Conservation (phyloP, 2,329 filamentous ascomycete genomes). For the Aspergillaceae sp. region DNA sequence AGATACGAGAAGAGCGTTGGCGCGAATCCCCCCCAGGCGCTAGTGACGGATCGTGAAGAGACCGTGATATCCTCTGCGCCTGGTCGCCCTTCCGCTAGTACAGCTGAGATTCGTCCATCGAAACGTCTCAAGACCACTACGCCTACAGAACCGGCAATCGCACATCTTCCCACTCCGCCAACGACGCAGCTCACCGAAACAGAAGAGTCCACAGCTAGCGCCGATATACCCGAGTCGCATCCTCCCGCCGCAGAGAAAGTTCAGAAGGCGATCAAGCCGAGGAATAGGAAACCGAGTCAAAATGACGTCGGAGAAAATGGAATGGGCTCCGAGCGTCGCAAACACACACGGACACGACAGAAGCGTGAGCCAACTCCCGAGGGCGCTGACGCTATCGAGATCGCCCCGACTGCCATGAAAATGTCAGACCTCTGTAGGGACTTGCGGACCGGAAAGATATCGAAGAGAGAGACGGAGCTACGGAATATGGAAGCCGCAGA, state of each 20-base stretch:
- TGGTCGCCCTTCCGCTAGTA: conserved; percentile 2
- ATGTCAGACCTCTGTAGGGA: conserved; percentile 53
- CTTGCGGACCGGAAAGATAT: conserved; percentile 47
- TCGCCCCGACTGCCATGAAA: conserved; percentile 45
- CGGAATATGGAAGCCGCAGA: conserved; percentile 50
- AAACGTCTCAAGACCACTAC: conserved; percentile 20
- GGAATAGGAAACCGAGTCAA: conserved; percentile 19
- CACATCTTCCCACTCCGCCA: conserved; percentile 15
- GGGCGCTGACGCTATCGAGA: conserved; percentile 41
- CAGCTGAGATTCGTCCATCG: conserved; percentile 16
- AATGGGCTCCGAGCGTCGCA: conserved; percentile 13
- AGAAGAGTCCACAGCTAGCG: conserved; percentile 10
- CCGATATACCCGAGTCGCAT: neutral
- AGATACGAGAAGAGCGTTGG: conserved; percentile 2
- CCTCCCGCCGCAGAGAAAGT: conserved; percentile 8
- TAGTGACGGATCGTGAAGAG: conserved; percentile 1
- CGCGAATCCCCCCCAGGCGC: conserved; percentile 4
- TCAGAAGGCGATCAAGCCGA: conserved; percentile 13
- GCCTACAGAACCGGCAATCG: conserved; percentile 1
- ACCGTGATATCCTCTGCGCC: conserved; percentile 2
- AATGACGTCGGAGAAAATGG: conserved; percentile 15
- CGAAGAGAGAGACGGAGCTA: conserved; percentile 49
- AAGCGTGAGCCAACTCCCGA: conserved; percentile 39
- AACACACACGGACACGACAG: conserved; percentile 22
- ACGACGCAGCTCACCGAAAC: conserved; percentile 17